A percentile compares a stretch with the other conserved stretches of the same genome.
These are phyloP conservation scores for Aphanocladium album DNA, from an alignment of 2,329 filamentous ascomycete species.

Conservation along the genomic window DNA sequence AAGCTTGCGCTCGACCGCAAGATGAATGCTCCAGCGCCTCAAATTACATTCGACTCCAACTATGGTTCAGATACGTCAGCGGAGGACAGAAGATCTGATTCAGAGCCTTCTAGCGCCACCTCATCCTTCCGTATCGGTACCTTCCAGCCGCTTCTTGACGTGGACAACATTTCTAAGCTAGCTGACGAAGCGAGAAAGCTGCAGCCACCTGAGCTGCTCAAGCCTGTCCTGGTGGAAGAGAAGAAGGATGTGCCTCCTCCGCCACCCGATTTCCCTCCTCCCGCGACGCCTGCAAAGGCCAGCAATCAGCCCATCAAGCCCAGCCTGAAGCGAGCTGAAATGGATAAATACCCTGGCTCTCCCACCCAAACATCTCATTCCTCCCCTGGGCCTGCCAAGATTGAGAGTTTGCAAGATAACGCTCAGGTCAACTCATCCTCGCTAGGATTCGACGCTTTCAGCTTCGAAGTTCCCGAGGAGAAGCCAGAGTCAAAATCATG, in stretches of 20 bases:
- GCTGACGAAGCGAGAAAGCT: slow-evolving; percentile 46
- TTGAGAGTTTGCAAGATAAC: background rate
- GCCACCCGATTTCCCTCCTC: background rate
- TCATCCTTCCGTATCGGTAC: slow-evolving; percentile 59
- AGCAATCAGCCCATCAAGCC: background rate
- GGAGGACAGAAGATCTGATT: slow-evolving; percentile 14
- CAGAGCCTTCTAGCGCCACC: slow-evolving; percentile 38
- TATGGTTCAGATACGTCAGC: background rate
- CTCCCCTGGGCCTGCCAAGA: background rate
- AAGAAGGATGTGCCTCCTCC: background rate
- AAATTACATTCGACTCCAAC: slow-evolving; percentile 22
- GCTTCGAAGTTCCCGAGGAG: slow-evolving; percentile 16
- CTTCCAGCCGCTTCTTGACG: slow-evolving; percentile 63
- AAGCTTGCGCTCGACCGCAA: slow-evolving; percentile 47
- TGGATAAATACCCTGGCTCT: background rate
- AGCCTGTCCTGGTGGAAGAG: background rate
- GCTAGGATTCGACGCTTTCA: slow-evolving; percentile 18
- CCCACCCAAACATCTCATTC: background rate
- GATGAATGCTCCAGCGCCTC: slow-evolving; percentile 23
- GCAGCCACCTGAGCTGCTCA: slow-evolving; percentile 24
- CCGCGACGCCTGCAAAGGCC: background rate
- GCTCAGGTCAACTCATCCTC: background rate
- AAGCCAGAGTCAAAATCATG: slow-evolving; percentile 28
- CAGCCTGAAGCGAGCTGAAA: background rate
- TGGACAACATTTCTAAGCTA: slow-evolving; percentile 52